Evolutionary conservation across 2,329 filamentous ascomycete species (phyloP), one percentile per base, ranked within the genome.

Genomic region (Penicillium sp.): DNA sequence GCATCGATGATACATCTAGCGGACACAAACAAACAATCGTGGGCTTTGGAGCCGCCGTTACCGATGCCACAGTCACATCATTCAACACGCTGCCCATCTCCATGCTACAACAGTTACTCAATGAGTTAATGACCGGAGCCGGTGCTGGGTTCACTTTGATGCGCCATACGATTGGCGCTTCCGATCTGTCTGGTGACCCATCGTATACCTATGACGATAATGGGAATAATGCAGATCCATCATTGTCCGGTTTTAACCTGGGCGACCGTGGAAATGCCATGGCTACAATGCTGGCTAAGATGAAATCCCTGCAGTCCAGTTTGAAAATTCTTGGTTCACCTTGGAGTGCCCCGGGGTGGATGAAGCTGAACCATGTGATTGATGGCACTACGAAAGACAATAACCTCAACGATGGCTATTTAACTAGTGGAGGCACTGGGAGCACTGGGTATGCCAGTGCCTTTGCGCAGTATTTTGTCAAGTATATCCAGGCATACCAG

Each of bases 161-260:
- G 72, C 66, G 73, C 11, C 73, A 76, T 52, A 75, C 73, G 3
- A 74, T 76, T 40, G 73, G 72, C 16, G 67, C 70, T 1, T 69
- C 66, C 10, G 73, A 76, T 59, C 58, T 75, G 10, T 72, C 69
- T 5, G 65, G 64, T 8, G 61, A 66, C 35, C 64, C 63, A 4
- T 64, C 68, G 22, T 76, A 75, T 60, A 70, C 70, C 9, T 75
- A 74, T 59, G 72, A 75, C 50, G 73, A 75, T 53, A 74, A 74
- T 53, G 62, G 67, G 36, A 67, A 67, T 25, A 57, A 65, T n/a
- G 63, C 60, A 4, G 73, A 75, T 49, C 59, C 67, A n/a, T 56
- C 64, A 1, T 53, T 76, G 2, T 59, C 64, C 2, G 57, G 64
- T 9, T 76, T 75, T 50, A 56, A 57, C 16, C 53, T 76, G 4